Evolutionary conservation across 495 filamentous ascomycete species (phyloP).

Genomic region (Aspergillus sclerotiicarbonarius): DNA sequence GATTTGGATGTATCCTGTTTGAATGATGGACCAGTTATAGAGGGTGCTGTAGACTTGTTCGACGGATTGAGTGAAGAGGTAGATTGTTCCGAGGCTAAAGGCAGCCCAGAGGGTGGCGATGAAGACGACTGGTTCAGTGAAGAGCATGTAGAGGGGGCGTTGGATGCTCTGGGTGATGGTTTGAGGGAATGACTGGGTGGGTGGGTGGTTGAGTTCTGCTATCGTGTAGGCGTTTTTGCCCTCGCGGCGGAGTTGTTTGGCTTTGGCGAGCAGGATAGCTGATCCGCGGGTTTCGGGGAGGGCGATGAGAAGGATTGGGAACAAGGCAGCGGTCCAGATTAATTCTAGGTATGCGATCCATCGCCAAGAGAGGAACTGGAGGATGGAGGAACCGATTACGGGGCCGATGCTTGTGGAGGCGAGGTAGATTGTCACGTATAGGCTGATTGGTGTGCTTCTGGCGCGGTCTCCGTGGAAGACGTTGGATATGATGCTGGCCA

Average conservation of each 20-base stretch:
- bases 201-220: slow-evolving; percentile 34
- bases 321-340: slow-evolving; percentile 40
- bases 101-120: slow-evolving; percentile 49
- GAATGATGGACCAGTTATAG: slow-evolving; percentile 30
- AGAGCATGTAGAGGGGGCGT: slow-evolving; percentile 46
- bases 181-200: slow-evolving; percentile 18
- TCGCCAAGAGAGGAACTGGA: slow-evolving; percentile 40
- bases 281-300: slow-evolving; percentile 43
- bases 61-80: slow-evolving; percentile 45
- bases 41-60: slow-evolving; percentile 36
- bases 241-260: slow-evolving; percentile 28
- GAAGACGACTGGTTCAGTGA: slow-evolving; percentile 55
- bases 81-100: slow-evolving; percentile 52
- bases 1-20: slow-evolving; percentile 36
- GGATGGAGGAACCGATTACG: slow-evolving; percentile 43
- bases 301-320: slow-evolving; percentile 38
- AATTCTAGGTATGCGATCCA: slow-evolving; percentile 52
- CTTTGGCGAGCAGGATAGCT: slow-evolving; percentile 37
- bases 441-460: slow-evolving; percentile 42
- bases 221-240: slow-evolving; percentile 33
- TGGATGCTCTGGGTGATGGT: slow-evolving; percentile 29
- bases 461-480: slow-evolving; percentile 39
- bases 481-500: slow-evolving; percentile 45
- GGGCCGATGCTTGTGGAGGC: slow-evolving; percentile 46
- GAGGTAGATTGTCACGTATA: slow-evolving; percentile 43